phyloP scores from a whole-genome alignment of 2,329 filamentous ascomycete species.

The Colletotrichum sidae region DNA sequence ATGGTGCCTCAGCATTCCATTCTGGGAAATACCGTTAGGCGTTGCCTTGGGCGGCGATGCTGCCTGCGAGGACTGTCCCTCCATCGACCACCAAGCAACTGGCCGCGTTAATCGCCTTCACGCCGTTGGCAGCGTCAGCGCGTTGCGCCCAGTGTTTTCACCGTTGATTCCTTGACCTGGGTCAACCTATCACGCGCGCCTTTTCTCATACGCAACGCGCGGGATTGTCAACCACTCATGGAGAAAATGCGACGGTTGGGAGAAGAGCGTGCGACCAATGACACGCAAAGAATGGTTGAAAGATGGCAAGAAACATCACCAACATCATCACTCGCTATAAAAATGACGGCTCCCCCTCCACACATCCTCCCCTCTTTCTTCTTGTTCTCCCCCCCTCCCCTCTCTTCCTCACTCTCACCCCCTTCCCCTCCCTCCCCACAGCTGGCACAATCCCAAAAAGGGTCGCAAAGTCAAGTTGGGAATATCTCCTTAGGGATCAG shows the following conservation, averaged over 20 bases:
- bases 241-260: slow-evolving; percentile 23
- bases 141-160: slow-evolving; percentile 5
- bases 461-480: slow-evolving; percentile 67
- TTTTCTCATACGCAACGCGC: slow-evolving; percentile 3
- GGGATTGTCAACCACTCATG: slow-evolving; percentile 9
- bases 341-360: slow-evolving; percentile 45
- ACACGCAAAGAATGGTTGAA: slow-evolving; percentile 3
- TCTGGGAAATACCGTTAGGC: slow-evolving; percentile 16
- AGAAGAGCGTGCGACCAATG: slow-evolving; percentile 34
- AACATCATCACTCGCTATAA: slow-evolving; percentile 46
- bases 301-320: slow-evolving; percentile 30
- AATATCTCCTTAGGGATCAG: slow-evolving; percentile 58
- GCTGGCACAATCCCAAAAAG: slow-evolving; percentile 61
- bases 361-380: slow-evolving; percentile 40
- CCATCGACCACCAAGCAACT: background rate
- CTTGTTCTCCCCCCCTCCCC: slow-evolving; percentile 61
- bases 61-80: slow-evolving; percentile 34
- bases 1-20: slow-evolving; percentile 26
- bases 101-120: background rate
- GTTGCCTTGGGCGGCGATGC: slow-evolving; percentile 33
- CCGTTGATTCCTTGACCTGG: background rate
- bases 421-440: slow-evolving; percentile 61
- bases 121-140: slow-evolving; percentile 7
- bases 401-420: slow-evolving; percentile 48
- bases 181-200: slow-evolving; percentile 25